These are phyloP conservation scores for Fomitopsis pulvina DNA, from an alignment of 768 basidiomycete species.

Conservation along the genomic window DNA sequence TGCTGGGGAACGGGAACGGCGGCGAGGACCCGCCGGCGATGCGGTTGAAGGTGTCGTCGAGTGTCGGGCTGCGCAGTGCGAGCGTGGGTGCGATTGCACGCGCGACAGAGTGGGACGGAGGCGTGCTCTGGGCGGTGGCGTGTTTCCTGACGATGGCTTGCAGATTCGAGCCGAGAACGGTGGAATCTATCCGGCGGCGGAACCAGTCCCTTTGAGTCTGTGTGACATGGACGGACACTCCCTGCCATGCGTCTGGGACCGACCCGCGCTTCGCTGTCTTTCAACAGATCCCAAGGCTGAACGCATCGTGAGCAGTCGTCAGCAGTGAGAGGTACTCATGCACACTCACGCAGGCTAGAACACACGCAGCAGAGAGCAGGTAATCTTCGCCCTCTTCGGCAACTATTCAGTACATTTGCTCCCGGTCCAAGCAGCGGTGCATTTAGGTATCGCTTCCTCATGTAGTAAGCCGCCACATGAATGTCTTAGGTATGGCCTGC, in stretches of 20 bases:
- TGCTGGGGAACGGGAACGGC: constrained; percentile 40
- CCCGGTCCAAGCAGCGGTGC: constrained; percentile 84
- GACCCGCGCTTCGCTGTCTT: not conserved
- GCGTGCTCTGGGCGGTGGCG: constrained; percentile 34
- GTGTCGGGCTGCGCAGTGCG: constrained; percentile 43
- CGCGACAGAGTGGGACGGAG: constrained; percentile 45
- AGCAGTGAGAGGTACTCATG: not conserved
- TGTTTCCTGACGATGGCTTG: constrained; percentile 51
- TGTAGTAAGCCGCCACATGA: constrained; percentile 70
- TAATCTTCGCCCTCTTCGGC: constrained; percentile 71
- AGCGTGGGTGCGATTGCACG: constrained; percentile 39
- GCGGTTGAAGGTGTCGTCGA: constrained; percentile 60
- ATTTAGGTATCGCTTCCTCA: constrained; percentile 62
- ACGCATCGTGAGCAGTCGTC: not conserved
- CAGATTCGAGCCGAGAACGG: constrained; percentile 73
- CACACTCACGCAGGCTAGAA: constrained; percentile 63
- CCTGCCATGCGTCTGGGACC: too few species aligned
- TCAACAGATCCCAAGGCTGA: not conserved
- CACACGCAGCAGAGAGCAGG: constrained; percentile 59
- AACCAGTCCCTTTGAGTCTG: constrained; percentile 51
- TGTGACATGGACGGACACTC: not conserved
- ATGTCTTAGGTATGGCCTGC: constrained; percentile 89
- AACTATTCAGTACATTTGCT: constrained; percentile 79
- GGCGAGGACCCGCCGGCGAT: constrained; percentile 55
- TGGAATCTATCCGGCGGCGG: constrained; percentile 63